phyloP scores from a whole-genome alignment of 2,329 filamentous ascomycete genomes.

The Ophiognomonia clavigignenti-juglandacearum region DNA sequence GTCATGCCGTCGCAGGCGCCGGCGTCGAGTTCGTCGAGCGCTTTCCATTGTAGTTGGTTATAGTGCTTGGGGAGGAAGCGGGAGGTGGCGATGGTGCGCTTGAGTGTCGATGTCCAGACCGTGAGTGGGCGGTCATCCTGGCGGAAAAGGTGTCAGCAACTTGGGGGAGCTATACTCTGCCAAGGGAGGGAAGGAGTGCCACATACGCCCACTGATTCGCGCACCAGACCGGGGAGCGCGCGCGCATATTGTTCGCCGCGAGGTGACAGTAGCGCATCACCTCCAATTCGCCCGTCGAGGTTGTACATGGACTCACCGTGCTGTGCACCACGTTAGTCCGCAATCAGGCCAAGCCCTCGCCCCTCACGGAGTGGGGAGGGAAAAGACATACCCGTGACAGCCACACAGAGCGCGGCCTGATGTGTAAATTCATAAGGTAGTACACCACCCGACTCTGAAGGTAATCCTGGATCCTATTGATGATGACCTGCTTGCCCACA shows the following conservation, averaged over 20 bases:
- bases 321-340: conserved; percentile 35
- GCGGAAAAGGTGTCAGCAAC: not conserved
- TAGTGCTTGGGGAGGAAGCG: conserved; percentile 75
- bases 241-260: conserved; percentile 84
- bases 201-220: conserved; percentile 78
- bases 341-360: conserved; percentile 15
- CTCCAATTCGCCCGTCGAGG: conserved; percentile 83
- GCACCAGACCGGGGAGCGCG: conserved; percentile 78
- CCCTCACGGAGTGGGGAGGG: not conserved
- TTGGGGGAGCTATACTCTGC: conserved; percentile 20
- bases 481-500: conserved; percentile 91
- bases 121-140: conserved; percentile 57
- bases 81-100: conserved; percentile 86
- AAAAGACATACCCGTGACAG: conserved; percentile 69
- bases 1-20: conserved; percentile 96
- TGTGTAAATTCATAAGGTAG: conserved; percentile 97
- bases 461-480: conserved; percentile 96
- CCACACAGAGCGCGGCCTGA: conserved; percentile 95
- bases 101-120: conserved; percentile 60
- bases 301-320: conserved; percentile 96
- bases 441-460: conserved; percentile 95
- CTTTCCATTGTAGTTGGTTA: conserved; percentile 98
- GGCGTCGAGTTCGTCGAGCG: conserved; percentile 92
- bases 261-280: conserved; percentile 80
- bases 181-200: conserved; percentile 16